Conservation (phyloP, 2,329 filamentous ascomycete genomes). For the Aspergillus piperis region DNA sequence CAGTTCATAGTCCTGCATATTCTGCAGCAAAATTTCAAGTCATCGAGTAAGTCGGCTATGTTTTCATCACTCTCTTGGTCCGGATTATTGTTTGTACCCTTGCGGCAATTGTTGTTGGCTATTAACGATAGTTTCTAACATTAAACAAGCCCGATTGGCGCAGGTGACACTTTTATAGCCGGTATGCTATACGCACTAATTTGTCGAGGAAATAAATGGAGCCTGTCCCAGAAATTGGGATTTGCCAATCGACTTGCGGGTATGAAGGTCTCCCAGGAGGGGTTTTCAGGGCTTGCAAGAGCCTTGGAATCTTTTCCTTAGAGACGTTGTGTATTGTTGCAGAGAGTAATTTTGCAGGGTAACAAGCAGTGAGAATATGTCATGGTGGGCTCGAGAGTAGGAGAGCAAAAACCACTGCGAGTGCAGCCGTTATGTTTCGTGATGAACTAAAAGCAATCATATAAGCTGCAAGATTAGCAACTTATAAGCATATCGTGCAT, state of each 20-base stretch:
- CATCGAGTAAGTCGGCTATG: constrained; percentile 58
- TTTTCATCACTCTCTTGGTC: neutral
- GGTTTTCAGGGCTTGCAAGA: constrained; percentile 58
- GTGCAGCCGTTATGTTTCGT: too few relatives aligned
- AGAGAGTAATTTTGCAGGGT: too few relatives aligned
- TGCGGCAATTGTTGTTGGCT: too few relatives aligned
- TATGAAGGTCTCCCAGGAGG: constrained; percentile 66
- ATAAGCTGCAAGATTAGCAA: too few relatives aligned
- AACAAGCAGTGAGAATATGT: too few relatives aligned
- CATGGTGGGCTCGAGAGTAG: too few relatives aligned
- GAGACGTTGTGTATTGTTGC: neutral
- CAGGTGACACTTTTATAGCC: constrained; percentile 75
- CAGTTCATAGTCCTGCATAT: constrained; percentile 50
- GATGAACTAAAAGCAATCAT: too few relatives aligned
- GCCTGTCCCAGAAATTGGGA: constrained; percentile 50
- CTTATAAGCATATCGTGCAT: too few relatives aligned
- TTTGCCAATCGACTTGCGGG: constrained; percentile 70
- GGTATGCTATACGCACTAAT: constrained; percentile 66
- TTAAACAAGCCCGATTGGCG: constrained; percentile 64
- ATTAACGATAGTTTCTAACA: constrained; percentile 12
- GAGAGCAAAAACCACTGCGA: too few relatives aligned
- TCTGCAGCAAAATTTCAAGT: constrained; percentile 45
- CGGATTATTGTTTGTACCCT: neutral
- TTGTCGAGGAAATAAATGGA: constrained; percentile 53
- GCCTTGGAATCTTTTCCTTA: constrained; percentile 17